Percentiles rank a stretch among this genome's conserved stretches.
phyloP scores from a whole-genome alignment of 768 basidiomycete species.

The Baorangia bicolor region DNA sequence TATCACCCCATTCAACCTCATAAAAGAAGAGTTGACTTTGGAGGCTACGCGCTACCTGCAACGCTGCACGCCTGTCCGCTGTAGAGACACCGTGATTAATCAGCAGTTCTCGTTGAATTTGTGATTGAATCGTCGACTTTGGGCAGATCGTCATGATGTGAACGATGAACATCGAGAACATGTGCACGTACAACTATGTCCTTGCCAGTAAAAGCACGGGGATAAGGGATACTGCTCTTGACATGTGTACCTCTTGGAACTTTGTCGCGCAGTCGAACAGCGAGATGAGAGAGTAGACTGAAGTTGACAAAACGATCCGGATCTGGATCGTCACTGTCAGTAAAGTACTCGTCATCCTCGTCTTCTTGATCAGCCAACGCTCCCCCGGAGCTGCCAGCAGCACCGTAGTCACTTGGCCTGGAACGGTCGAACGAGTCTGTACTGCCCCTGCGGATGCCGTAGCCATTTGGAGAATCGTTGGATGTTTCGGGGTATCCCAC shows the following conservation, averaged over 20 bases:
- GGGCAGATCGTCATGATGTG: slow-evolving; percentile 5
- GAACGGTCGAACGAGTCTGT: slow-evolving; percentile 28
- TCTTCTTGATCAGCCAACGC: slow-evolving; percentile 27
- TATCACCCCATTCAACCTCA: slow-evolving; percentile 93
- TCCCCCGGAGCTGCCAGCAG: slow-evolving; percentile 14
- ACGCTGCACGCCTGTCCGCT: slow-evolving; percentile 77
- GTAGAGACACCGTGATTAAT: slow-evolving; percentile 72
- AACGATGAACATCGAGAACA: neutral
- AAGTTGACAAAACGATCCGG: slow-evolving; percentile 84
- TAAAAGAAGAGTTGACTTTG: slow-evolving; percentile 95
- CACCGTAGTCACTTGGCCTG: slow-evolving; percentile 18
- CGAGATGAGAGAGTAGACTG: slow-evolving; percentile 82
- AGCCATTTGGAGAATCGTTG: slow-evolving; percentile 21
- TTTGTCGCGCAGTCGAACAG: slow-evolving; percentile 85
- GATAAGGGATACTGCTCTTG: slow-evolving; percentile 92
- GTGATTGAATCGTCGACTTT: slow-evolving; percentile 84
- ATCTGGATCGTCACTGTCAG: slow-evolving; percentile 60
- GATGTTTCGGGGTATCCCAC: slow-evolving; percentile 15
- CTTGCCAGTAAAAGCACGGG: slow-evolving; percentile 88
- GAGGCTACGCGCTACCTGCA: slow-evolving; percentile 86
- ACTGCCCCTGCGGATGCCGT: slow-evolving; percentile 17
- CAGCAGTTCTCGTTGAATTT: slow-evolving; percentile 81
- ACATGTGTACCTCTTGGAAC: slow-evolving; percentile 85
- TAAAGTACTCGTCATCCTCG: slow-evolving; percentile 33
- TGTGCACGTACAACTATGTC: slow-evolving; percentile 80